Base-by-base conservation (phyloP, 1,284 basidiomycete species). In the Moesziomyces antarcticus region DNA sequence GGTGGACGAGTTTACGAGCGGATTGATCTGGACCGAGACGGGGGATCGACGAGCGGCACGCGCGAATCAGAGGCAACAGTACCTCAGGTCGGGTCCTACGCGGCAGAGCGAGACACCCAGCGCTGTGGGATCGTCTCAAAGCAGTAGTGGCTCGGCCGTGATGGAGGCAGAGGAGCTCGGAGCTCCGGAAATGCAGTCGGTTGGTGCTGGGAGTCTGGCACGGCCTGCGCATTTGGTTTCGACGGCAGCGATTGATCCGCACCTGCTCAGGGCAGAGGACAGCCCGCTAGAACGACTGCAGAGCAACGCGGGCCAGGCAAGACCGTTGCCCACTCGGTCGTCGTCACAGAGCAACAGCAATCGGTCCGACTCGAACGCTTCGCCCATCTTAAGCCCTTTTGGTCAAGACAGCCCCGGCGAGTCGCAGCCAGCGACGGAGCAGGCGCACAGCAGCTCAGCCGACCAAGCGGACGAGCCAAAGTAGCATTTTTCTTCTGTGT, bases 1-100 rank as follows among this genome's bases (percentile, higher is more conserved):
- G 79, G 79, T n/a, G 16, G 78, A 80, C 13, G 74, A 75, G n/a
- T 77, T 78, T 35, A 53, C 48, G 1, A 64, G 55, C 45, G 78
- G 76, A 2, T 49, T 79, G 27, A 50, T 78, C 3, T 79, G 78
- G 78, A 59, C 56, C 0, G 51, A 73, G 3, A n/a, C 42, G 10
- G 33, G 40, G 7, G 56, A 50, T 14, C 40, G 37, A 18, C 20
- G 43, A 21, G n/a, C 25, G 40, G 54, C 25, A 20, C 48, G n/a
- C 40, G 48, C 43, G 40, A 37, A 18, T 42, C 43, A 75, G 24
- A 56, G 55, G 44, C 46, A 60, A 44, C 59, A 49, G 25, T 71
- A 66, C 21, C 69, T 65, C 43, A 48, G 51, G 48, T 27, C 57
- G 44, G 68, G 68, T 10, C 68, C 62, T 16, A 50, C 54, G 20